Conservation (phyloP, 176 grass and related monocot species). For the Otatea glauca region DNA sequence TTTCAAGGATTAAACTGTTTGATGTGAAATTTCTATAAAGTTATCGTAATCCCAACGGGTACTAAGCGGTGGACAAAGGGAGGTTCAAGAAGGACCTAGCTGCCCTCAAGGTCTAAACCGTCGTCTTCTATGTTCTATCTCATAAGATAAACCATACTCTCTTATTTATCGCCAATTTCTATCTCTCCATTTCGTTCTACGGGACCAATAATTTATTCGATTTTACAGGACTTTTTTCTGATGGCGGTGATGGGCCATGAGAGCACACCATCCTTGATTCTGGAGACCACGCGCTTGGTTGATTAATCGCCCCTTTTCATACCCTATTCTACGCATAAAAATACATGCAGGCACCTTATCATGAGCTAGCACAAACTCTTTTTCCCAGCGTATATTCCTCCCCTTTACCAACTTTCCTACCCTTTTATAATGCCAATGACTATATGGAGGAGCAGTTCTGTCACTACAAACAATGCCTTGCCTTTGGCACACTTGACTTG, state of each 20-base stretch:
- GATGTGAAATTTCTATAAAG: background rate
- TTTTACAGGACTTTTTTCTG: constrained; percentile 2
- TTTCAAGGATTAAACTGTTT: background rate
- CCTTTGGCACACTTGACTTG: constrained; percentile 28
- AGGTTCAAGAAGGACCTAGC: background rate
- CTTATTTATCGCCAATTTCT: background rate
- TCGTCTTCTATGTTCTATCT: too few relatives aligned
- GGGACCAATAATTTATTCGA: background rate
- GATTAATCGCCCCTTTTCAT: background rate
- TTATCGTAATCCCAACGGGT: too few relatives aligned
- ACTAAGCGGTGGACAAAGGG: too few relatives aligned
- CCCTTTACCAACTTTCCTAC: background rate
- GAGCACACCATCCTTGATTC: constrained; percentile 8
- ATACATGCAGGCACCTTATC: constrained; percentile 1
- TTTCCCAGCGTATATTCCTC: background rate
- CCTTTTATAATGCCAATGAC: background rate
- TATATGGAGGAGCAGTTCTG: too few relatives aligned
- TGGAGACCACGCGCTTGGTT: constrained; percentile 35
- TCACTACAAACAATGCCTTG: background rate
- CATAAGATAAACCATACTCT: too few relatives aligned
- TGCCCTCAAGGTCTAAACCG: background rate
- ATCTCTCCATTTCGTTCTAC: background rate
- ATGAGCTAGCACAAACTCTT: background rate
- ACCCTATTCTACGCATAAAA: background rate
- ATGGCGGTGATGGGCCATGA: constrained; percentile 3